Conservation (phyloP, 768 basidiomycete species). For the Tricholoma saponaceum region DNA sequence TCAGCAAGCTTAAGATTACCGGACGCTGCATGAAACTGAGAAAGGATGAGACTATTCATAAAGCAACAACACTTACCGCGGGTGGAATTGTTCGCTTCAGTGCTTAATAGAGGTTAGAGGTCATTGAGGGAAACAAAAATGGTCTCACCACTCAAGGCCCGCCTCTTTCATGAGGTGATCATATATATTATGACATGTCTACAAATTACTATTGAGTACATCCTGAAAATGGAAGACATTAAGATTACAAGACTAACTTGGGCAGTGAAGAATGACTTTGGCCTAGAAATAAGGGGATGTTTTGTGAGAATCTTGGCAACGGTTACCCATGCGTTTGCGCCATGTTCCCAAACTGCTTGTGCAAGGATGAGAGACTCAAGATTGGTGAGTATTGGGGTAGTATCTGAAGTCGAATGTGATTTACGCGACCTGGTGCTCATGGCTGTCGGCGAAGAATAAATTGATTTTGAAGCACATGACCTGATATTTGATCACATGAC, state of each 20-base stretch:
- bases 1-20: constrained; percentile 69
- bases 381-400: constrained; percentile 25
- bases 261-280: constrained; percentile 63
- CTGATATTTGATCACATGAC: no score
- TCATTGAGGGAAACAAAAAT: constrained; percentile 4
- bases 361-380: constrained; percentile 79
- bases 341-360: constrained; percentile 83
- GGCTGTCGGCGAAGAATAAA: background rate
- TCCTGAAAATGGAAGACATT: constrained; percentile 7
- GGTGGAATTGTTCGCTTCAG: constrained; percentile 46
- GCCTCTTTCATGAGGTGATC: constrained; percentile 65
- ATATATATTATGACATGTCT: constrained; percentile 72
- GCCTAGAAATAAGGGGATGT: constrained; percentile 65
- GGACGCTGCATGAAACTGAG: constrained; percentile 42
- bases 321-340: constrained; percentile 61
- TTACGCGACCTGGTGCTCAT: constrained; percentile 29
- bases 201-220: constrained; percentile 4
- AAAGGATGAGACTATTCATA: background rate
- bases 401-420: constrained; percentile 10
- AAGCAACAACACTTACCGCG: constrained; percentile 37
- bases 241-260: constrained; percentile 44
- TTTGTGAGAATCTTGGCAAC: constrained; percentile 63
- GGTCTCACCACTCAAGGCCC: constrained; percentile 55
- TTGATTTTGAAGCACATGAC: no score
- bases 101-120: constrained; percentile 27